phyloP scores from a whole-genome alignment of 2,329 filamentous ascomycete genomes.

The Sporothrix sp. region DNA sequence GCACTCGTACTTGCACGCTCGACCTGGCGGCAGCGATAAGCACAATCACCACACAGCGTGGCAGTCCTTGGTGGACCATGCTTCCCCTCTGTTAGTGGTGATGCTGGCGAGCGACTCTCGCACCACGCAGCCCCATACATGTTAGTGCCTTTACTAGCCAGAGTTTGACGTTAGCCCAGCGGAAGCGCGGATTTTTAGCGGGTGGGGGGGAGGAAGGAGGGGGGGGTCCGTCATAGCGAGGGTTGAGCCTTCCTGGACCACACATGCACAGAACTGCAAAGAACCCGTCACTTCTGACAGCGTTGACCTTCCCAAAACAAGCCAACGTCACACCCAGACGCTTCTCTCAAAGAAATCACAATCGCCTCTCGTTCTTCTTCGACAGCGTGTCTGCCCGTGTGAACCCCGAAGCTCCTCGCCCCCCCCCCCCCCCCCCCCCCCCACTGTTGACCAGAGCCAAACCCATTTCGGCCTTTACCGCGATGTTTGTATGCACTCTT shows the following conservation, averaged over 20 bases:
- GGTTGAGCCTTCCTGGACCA: not conserved
- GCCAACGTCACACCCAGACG: not conserved
- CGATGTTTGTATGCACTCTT: not conserved
- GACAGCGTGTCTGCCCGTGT: not conserved
- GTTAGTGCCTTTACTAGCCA: constrained; percentile 7
- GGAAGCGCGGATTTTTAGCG: constrained; percentile 5
- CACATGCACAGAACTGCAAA: not conserved
- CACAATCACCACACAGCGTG: constrained; percentile 2
- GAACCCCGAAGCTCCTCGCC: not conserved
- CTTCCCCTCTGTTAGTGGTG: not conserved
- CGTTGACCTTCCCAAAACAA: constrained; percentile 2
- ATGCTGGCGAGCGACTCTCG: no score
- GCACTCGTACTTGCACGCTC: no score
- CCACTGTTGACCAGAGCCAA: not conserved
- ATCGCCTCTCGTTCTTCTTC: not conserved
- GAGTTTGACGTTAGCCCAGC: constrained; percentile 9
- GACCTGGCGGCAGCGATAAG: not conserved
- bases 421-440: not conserved
- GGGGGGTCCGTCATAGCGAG: not conserved
- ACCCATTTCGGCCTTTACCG: constrained; percentile 5
- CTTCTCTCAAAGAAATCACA: not conserved
- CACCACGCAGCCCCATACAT: not conserved
- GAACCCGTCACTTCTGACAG: not conserved
- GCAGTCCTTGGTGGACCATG: not conserved
- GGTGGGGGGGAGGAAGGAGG: not conserved